Percentiles rank a stretch among this genome's conserved stretches.
phyloP scores from a whole-genome alignment of 306 rosid genomes.

The Acacia confusa region DNA sequence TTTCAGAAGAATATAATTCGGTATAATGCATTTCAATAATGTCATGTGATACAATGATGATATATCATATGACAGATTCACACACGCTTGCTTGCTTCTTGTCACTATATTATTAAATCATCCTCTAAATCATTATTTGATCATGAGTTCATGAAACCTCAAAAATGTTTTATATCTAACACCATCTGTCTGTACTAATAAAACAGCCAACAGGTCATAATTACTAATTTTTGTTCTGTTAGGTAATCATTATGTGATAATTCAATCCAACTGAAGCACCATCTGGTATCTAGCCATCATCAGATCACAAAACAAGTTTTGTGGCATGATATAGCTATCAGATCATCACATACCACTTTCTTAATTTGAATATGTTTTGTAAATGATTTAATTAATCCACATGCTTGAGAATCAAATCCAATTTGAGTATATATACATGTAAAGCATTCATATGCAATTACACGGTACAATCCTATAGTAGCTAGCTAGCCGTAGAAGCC shows the following conservation, averaged over 20 bases:
- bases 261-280: neutral
- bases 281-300: neutral
- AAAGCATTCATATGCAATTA: neutral
- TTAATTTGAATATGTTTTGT: slow-evolving; percentile 1
- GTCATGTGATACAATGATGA: slow-evolving; percentile 32
- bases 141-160: slow-evolving; percentile 12
- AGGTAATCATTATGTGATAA: neutral
- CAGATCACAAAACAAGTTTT: too few species aligned
- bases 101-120: slow-evolving; percentile 23
- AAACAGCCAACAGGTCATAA: neutral
- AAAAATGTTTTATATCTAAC: neutral
- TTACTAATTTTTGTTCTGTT: neutral
- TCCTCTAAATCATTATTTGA: slow-evolving; percentile 26
- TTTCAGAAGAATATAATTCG: neutral
- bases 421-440: neutral
- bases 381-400: neutral
- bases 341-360: neutral
- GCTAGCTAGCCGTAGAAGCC: slow-evolving; percentile 19
- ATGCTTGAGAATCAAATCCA: neutral
- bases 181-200: neutral
- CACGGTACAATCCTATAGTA: neutral
- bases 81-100: neutral
- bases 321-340: neutral
- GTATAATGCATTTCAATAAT: slow-evolving; percentile 1
- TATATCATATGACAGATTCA: neutral